Evolutionary conservation across 108 stramenopile genomes (phyloP), one percentile per base, ranked within the genome.

Genomic region (Fistulifera pelliculosa): DNA sequence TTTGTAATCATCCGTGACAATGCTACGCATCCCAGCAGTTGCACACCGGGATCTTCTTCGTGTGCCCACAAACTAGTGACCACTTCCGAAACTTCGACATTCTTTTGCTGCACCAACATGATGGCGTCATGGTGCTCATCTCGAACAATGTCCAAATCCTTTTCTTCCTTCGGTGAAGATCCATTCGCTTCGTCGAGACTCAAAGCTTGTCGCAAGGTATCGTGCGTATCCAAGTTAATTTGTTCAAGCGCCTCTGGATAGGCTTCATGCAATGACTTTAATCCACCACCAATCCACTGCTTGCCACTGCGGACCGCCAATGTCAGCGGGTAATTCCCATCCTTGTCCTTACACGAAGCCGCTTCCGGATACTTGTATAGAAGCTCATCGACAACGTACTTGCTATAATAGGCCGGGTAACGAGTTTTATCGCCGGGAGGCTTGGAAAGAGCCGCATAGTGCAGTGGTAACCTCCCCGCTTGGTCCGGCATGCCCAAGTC

Each of bases 251-350:
- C 84, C 10, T 70, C 70, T 15, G 84, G 84, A 67, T 74, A 85
- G 12, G 84, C 88, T 27, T 86, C 84, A 54, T 81, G 77, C 22
- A 90, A 52, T 55, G 65, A 67, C 52, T 85, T 83, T 57, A 85
- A 76, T 15, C 88, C 88, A 25, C 88, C 88, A 14, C 84, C 88
- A 69, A 90, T 90, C 84, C 84, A 90, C 62, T 79, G 82, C 58
- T 90, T 90, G 6, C 87, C 76, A 49, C 69, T 58, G 47, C 79
- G 60, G 25, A 90, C 74, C 0, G 88, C 88, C 60, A 87, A 50
- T 1, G 69, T 70, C 19, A 91, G 69, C 5, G 89, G 89, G 26
- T 75, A 83, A 12, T 62, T 54, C 24, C 83, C 85, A 8, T 77
- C 61, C 0, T 60, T 61, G 53, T 91, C 79, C 0, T 58, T 43